Percentiles rank a stretch among this genome's conserved stretches.
Conservation (phyloP, 2,329 filamentous ascomycete species). For the Mycosphaerella arachidis region DNA sequence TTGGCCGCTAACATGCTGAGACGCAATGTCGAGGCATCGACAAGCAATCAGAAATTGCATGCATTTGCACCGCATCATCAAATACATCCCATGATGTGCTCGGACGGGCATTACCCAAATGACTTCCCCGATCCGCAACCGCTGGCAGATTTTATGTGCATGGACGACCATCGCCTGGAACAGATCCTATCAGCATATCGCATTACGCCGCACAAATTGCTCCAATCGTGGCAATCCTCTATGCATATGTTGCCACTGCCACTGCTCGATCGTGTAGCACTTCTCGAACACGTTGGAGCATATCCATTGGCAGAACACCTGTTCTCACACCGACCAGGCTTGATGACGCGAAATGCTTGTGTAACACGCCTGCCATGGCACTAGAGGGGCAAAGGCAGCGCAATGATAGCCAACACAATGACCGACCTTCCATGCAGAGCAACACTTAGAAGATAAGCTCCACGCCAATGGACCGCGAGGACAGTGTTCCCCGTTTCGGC, state of each 20-base stretch:
- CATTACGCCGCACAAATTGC: constrained; percentile 3
- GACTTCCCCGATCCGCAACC: constrained; percentile 27
- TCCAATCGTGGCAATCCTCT: constrained; percentile 7
- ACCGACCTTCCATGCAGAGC: background rate
- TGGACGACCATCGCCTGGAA: constrained; percentile 29
- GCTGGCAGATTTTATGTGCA: constrained; percentile 24
- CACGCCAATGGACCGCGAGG: background rate
- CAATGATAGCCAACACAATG: background rate
- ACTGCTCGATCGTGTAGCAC: background rate
- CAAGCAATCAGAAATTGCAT: constrained; percentile 30
- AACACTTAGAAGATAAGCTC: background rate
- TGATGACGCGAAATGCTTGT: no score
- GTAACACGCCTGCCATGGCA: background rate
- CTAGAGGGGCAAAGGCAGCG: background rate
- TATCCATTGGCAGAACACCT: constrained; percentile 3
- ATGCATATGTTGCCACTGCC: background rate
- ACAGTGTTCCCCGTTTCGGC: background rate
- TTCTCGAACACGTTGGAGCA: constrained; percentile 1
- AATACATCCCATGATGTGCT: constrained; percentile 33
- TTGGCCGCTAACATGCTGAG: constrained; percentile 5
- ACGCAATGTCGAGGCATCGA: constrained; percentile 20
- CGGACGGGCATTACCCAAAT: constrained; percentile 30
- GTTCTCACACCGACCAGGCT: background rate
- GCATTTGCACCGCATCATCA: constrained; percentile 22
- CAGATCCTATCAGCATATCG: constrained; percentile 31